Percentiles rank a stretch among this genome's conserved stretches.
These are phyloP conservation scores for Paralagenidium karlingii DNA, from an alignment of 352 stramenopile genomes.

Conservation along the genomic window DNA sequence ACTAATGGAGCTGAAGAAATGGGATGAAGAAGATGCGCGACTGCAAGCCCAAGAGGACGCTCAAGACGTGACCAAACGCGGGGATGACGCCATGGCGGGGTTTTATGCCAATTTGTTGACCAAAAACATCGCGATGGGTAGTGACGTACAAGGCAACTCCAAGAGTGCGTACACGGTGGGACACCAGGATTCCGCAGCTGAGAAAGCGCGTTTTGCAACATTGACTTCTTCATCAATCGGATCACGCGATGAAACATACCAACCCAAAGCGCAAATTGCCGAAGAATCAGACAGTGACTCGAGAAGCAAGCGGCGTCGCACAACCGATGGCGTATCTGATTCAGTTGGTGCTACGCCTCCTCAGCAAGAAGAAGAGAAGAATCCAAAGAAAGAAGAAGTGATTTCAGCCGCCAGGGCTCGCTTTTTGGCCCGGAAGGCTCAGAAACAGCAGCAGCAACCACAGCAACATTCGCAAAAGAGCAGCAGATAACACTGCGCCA, in stretches of 20 bases:
- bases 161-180: slow-evolving; percentile 76
- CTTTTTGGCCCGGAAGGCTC: slow-evolving; percentile 77
- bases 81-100: slow-evolving; percentile 57
- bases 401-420: slow-evolving; percentile 68
- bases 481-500: too few species aligned
- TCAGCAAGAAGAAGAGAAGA: slow-evolving; percentile 11
- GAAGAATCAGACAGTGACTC: slow-evolving; percentile 1
- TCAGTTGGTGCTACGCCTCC: too few species aligned
- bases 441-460: slow-evolving; percentile 8
- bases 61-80: slow-evolving; percentile 67
- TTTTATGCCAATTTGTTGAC: slow-evolving; percentile 88
- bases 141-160: slow-evolving; percentile 33
- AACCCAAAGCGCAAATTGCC: background rate
- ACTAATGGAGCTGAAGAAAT: slow-evolving; percentile 81
- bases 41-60: slow-evolving; percentile 48
- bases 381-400: slow-evolving; percentile 49
- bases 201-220: slow-evolving; percentile 1
- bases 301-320: background rate
- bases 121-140: slow-evolving; percentile 89
- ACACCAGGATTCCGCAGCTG: background rate
- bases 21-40: slow-evolving; percentile 68
- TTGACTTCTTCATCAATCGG: background rate
- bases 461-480: slow-evolving; percentile 2
- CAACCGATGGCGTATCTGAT: too few species aligned
- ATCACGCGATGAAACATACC: background rate